phyloP scores from a whole-genome alignment of 1,284 basidiomycete species.

The Leucocoprinus gongylophorus region DNA sequence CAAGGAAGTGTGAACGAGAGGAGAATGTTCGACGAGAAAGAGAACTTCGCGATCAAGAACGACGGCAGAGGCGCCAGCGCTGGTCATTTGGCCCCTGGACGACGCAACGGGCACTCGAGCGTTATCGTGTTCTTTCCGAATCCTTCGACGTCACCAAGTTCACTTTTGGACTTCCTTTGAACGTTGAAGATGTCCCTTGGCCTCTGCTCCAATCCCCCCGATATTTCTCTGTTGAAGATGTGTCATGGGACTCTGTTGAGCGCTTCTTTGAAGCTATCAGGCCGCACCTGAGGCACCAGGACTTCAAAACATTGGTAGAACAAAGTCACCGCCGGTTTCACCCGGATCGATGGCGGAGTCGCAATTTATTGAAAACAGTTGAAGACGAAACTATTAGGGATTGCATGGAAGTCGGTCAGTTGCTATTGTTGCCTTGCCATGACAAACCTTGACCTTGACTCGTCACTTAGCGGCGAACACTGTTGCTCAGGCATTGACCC shows the following conservation, averaged over 20 bases:
- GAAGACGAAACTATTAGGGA: conserved; percentile 44
- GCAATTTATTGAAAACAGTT: conserved; percentile 46
- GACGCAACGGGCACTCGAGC: conserved; percentile 52
- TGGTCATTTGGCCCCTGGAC: conserved; percentile 57
- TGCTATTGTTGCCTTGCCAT: conserved; percentile 1
- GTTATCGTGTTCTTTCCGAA: conserved; percentile 51
- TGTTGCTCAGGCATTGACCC: conserved; percentile 55
- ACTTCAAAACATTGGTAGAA: conserved; percentile 57
- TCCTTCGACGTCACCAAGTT: conserved; percentile 58
- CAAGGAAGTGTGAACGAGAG: conserved; percentile 13
- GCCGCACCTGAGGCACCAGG: conserved; percentile 45
- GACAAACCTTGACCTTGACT: not conserved
- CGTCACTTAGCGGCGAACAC: conserved; percentile 40
- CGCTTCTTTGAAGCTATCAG: conserved; percentile 55
- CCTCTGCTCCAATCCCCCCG: conserved; percentile 51
- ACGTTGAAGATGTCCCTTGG: conserved; percentile 63
- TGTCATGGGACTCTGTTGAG: conserved; percentile 63
- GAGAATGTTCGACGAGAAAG: conserved; percentile 12
- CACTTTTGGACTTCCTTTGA: conserved; percentile 40
- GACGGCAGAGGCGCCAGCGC: conserved; percentile 37
- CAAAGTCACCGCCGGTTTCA: conserved; percentile 65
- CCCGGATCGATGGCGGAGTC: conserved; percentile 57
- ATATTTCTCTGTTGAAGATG: conserved; percentile 49
- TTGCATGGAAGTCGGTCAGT: conserved; percentile 51
- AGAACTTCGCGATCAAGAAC: conserved; percentile 29